Evolutionary conservation across 257 asterid species (phyloP).

Genomic region (Solanum peruvianum): DNA sequence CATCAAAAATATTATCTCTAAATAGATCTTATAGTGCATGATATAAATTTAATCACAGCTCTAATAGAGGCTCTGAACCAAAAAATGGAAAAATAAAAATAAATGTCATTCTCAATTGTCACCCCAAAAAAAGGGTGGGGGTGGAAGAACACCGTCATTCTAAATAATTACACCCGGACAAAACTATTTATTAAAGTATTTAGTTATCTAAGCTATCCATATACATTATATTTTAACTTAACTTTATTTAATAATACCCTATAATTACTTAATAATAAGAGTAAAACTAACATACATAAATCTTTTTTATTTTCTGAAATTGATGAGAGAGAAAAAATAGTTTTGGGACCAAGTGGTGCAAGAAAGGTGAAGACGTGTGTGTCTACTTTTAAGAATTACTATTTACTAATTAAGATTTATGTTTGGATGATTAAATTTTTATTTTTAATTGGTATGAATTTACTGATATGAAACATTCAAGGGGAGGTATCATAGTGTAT

Average conservation of each 20-base stretch:
- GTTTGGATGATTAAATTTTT: background rate
- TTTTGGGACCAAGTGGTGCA: background rate
- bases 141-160: background rate
- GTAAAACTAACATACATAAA: background rate
- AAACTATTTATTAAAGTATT: no score
- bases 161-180: background rate
- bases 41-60: no score
- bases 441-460: background rate
- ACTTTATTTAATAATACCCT: background rate
- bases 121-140: background rate
- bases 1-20: accelerated
- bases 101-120: background rate
- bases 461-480: no score
- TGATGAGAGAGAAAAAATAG: background rate
- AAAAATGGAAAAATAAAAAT: no score
- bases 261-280: background rate
- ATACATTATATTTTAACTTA: no score
- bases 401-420: no score
- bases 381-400: background rate
- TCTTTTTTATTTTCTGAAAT: background rate
- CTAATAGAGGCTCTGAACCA: accelerated
- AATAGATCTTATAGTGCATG: no score
- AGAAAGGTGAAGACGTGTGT: background rate
- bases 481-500: background rate
- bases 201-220: background rate